Evolutionary conservation across 164 flowering plant genomes (phyloP).

Genomic region (Annona cherimola): DNA sequence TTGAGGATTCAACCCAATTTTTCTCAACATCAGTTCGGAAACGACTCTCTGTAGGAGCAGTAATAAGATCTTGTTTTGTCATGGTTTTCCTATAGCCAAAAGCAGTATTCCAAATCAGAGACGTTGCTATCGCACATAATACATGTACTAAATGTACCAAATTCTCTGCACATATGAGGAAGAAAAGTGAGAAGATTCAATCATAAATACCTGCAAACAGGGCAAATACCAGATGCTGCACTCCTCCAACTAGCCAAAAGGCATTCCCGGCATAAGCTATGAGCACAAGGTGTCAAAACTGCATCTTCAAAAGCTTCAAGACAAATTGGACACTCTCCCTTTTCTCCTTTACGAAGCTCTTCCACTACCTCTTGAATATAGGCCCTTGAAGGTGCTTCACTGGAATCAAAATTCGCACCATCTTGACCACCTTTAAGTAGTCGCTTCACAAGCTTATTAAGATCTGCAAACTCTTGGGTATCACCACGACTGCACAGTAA

Average conservation of each 20-base stretch:
- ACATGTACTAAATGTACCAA: neutral
- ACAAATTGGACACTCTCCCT: conserved; percentile 97
- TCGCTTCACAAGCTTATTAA: conserved; percentile 85
- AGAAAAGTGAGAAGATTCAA: neutral
- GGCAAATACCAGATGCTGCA: conserved; percentile 77
- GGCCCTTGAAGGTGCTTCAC: conserved; percentile 66
- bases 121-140: neutral
- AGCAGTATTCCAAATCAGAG: neutral
- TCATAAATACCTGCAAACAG: conserved; percentile 82
- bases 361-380: conserved; percentile 90
- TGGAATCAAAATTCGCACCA: conserved; percentile 34
- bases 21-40: conserved; percentile 86
- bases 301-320: conserved; percentile 99
- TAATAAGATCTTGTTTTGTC: conserved; percentile 77
- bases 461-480: conserved; percentile 84
- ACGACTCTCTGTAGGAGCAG: conserved; percentile 85
- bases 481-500: conserved; percentile 78
- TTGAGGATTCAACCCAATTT: conserved; percentile 95
- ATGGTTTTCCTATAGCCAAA: conserved; percentile 56
- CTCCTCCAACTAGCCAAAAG: conserved; percentile 90
- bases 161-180: neutral
- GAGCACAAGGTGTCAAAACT: conserved; percentile 97
- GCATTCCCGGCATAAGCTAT: conserved; percentile 88
- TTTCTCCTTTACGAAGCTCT: conserved; percentile 80
- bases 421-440: conserved; percentile 66